phyloP scores from a whole-genome alignment of 108 stramenopile species.

The Cyclostephanos tholiformis region DNA sequence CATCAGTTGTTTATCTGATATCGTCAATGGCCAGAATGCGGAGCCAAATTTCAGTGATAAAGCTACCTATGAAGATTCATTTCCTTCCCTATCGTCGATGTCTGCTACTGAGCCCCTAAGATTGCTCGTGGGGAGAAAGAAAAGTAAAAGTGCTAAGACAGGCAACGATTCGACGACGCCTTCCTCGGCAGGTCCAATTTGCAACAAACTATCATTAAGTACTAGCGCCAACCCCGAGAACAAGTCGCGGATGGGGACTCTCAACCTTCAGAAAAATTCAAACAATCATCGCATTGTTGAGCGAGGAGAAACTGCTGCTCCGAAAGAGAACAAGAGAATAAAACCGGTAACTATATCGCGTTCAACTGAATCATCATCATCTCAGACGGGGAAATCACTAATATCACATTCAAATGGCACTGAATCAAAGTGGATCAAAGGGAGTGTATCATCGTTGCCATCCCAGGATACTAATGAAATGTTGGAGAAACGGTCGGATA shows the following conservation, averaged over 20 bases:
- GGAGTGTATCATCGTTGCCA: neutral
- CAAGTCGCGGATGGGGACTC: neutral
- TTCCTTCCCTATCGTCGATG: slow-evolving; percentile 47
- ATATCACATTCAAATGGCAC: neutral
- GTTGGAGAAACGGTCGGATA: neutral
- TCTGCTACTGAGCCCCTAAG: slow-evolving; percentile 25
- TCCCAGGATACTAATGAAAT: slow-evolving; percentile 8
- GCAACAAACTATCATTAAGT: neutral
- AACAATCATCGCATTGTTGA: neutral
- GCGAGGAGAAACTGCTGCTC: neutral
- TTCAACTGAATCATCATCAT: neutral
- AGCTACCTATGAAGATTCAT: slow-evolving; percentile 50
- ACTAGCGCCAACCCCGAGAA: neutral
- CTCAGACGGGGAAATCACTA: neutral
- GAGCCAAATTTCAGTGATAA: slow-evolving; percentile 4
- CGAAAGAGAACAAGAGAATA: slow-evolving; percentile 20
- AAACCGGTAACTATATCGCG: slow-evolving; percentile 20
- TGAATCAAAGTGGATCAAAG: neutral
- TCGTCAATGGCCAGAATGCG: neutral
- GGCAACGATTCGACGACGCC: neutral
- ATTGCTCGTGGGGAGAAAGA: slow-evolving; percentile 41
- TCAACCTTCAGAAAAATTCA: neutral
- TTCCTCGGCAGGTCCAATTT: neutral
- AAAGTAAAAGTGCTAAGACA: slow-evolving; percentile 18
- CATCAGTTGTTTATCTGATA: slow-evolving; percentile 7